Evolutionary conservation across 371 early-diverging fungal genomes (phyloP).

Genomic region (Batrachochytrium dendrobatidis): DNA sequence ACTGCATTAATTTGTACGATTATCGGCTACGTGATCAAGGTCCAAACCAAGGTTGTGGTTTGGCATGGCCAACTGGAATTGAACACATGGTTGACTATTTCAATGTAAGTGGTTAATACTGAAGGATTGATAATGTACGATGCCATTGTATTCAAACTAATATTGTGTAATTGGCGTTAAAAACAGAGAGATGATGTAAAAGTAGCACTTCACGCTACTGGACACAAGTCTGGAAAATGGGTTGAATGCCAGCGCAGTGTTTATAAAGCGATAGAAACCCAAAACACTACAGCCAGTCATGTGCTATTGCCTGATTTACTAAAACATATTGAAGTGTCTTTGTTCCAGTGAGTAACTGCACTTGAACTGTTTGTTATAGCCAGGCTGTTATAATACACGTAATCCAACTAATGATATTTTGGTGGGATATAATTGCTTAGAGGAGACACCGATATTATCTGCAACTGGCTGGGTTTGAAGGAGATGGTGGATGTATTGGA

Average conservation of each 20-base stretch:
- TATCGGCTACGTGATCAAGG: constrained; percentile 57
- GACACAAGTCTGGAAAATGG: constrained; percentile 42
- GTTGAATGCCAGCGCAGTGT: constrained; percentile 58
- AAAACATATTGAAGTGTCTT: constrained; percentile 43
- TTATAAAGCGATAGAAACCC: constrained; percentile 33
- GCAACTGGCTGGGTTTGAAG: constrained; percentile 67
- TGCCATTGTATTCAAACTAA: background rate
- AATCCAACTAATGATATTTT: background rate
- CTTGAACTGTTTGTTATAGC: too few species aligned
- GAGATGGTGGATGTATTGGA: constrained; percentile 59
- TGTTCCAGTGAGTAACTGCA: constrained; percentile 53
- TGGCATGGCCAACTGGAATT: constrained; percentile 67
- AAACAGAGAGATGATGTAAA: constrained; percentile 47
- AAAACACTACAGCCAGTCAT: constrained; percentile 44
- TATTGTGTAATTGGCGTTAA: background rate
- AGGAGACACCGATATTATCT: constrained; percentile 77
- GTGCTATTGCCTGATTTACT: constrained; percentile 52
- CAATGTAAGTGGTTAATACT: constrained; percentile 26
- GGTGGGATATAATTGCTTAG: constrained; percentile 28
- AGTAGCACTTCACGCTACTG: constrained; percentile 51
- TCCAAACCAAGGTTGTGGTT: constrained; percentile 55
- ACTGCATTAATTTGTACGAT: constrained; percentile 78
- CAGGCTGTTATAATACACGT: too few species aligned
- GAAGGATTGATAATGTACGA: constrained; percentile 9
- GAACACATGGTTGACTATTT: constrained; percentile 54